Evolutionary conservation across 2,329 filamentous ascomycete genomes (phyloP).

Genomic region (Cadophora gregata): DNA sequence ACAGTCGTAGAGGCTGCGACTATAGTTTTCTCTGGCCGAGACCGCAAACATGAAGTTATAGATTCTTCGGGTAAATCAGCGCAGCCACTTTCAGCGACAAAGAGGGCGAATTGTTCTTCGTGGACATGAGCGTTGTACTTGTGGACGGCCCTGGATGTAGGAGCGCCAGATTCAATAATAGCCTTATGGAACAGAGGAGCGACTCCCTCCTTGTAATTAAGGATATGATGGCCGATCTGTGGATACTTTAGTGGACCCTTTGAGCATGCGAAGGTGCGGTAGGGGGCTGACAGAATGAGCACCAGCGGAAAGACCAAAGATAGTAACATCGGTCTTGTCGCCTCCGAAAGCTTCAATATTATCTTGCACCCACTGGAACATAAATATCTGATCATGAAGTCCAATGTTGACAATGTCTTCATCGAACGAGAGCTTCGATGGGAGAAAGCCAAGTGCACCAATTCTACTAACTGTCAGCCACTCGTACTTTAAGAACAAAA

Average conservation of each 20-base stretch:
- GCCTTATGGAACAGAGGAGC: slow-evolving; percentile 54
- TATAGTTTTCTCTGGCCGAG: slow-evolving; percentile 48
- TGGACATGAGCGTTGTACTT: slow-evolving; percentile 61
- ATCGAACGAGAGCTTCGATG: slow-evolving; percentile 56
- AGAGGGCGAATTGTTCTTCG: slow-evolving; percentile 59
- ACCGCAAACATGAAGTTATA: slow-evolving; percentile 58
- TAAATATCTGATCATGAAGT: slow-evolving; percentile 62
- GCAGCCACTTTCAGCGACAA: slow-evolving; percentile 49
- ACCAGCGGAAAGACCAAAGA: slow-evolving; percentile 66
- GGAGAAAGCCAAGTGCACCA: slow-evolving; percentile 71
- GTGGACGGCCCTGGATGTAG: slow-evolving; percentile 59
- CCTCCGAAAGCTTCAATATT: slow-evolving; percentile 66
- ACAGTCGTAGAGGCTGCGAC: slow-evolving; percentile 49
- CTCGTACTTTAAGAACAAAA: not conserved
- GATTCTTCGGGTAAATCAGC: slow-evolving; percentile 51
- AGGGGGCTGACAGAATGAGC: slow-evolving; percentile 58
- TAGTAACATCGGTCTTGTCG: slow-evolving; percentile 59
- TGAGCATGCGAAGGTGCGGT: not conserved
- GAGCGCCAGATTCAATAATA: slow-evolving; percentile 60
- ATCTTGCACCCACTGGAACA: slow-evolving; percentile 62
- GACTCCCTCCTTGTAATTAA: slow-evolving; percentile 50
- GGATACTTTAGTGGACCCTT: not conserved
- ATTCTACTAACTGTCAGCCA: slow-evolving; percentile 51
- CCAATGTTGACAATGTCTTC: slow-evolving; percentile 67
- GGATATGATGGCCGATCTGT: slow-evolving; percentile 71